These are phyloP conservation scores for Gynochthodes officinalis DNA, from an alignment of 257 asterid genomes.

Conservation along the genomic window DNA sequence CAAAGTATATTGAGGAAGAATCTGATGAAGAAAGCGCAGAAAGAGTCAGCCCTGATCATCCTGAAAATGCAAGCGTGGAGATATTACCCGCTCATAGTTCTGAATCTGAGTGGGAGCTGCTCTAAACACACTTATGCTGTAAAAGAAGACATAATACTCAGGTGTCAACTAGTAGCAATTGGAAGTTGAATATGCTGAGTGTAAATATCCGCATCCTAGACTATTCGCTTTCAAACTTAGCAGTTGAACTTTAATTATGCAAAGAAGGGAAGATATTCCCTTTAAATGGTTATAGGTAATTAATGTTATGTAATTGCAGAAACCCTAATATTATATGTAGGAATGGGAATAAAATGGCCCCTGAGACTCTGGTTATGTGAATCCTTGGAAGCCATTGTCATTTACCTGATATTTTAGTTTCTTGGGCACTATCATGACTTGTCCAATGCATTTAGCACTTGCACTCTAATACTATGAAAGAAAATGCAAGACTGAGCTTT, in stretches of 20 bases:
- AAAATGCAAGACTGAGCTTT: too few species aligned
- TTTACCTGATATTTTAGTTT: too few species aligned
- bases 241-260: neutral
- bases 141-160: neutral
- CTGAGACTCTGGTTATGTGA: neutral
- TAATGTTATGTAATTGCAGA: neutral
- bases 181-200: slow-evolving; percentile 15
- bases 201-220: slow-evolving; percentile 8
- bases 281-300: neutral
- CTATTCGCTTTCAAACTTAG: neutral
- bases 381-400: neutral
- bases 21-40: slow-evolving; percentile 11
- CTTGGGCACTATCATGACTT: too few species aligned
- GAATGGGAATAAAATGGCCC: neutral
- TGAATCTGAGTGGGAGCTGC: slow-evolving; percentile 50
- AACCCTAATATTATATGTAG: neutral
- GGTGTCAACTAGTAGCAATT: slow-evolving; percentile 9
- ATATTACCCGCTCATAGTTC: slow-evolving; percentile 14
- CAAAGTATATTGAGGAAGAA: slow-evolving; percentile 12
- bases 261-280: neutral
- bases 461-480: too few species aligned
- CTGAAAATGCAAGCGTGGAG: slow-evolving; percentile 12
- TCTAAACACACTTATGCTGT: slow-evolving; percentile 14
- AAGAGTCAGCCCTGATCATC: slow-evolving; percentile 7
- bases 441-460: too few species aligned